Percentiles rank a stretch among this genome's conserved stretches.
phyloP scores from a whole-genome alignment of 139 green algal genomes.

The Chara braunii region DNA sequence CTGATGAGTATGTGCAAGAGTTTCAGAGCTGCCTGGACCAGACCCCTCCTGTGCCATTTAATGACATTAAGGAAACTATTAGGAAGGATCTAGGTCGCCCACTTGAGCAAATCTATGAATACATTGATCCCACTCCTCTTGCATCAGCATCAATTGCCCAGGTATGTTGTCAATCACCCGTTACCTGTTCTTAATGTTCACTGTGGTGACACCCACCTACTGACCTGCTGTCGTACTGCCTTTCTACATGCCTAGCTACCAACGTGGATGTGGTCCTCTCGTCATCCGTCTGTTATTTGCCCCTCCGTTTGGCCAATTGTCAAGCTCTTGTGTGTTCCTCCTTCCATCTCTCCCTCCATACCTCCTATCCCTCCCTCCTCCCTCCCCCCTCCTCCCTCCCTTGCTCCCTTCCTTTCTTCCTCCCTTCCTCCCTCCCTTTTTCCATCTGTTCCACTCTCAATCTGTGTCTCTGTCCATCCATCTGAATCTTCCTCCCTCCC shows the following conservation, averaged over 20 bases:
- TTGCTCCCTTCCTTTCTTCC: not conserved
- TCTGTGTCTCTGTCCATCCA: not conserved
- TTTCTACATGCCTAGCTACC: not conserved
- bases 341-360: not conserved
- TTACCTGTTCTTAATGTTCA: no score
- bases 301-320: no score
- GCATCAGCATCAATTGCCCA: conserved; percentile 80
- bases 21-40: conserved; percentile 94
- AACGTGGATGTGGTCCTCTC: not conserved
- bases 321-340: not conserved
- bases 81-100: conserved; percentile 59
- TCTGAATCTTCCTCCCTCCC: not conserved
- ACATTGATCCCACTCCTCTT: conserved; percentile 72
- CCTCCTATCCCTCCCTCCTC: not conserved
- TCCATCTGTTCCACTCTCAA: no score
- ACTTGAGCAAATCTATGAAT: conserved; percentile 68
- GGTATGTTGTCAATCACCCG: conserved; percentile 17
- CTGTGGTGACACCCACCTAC: no score
- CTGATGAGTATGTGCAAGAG: conserved; percentile 86
- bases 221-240: not conserved
- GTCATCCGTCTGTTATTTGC: no score
- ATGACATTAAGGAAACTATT: conserved; percentile 61
- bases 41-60: conserved; percentile 71
- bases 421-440: not conserved
- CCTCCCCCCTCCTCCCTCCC: not conserved